phyloP scores from a whole-genome alignment of 1,284 basidiomycete genomes.

The Coniferiporia weirii region DNA sequence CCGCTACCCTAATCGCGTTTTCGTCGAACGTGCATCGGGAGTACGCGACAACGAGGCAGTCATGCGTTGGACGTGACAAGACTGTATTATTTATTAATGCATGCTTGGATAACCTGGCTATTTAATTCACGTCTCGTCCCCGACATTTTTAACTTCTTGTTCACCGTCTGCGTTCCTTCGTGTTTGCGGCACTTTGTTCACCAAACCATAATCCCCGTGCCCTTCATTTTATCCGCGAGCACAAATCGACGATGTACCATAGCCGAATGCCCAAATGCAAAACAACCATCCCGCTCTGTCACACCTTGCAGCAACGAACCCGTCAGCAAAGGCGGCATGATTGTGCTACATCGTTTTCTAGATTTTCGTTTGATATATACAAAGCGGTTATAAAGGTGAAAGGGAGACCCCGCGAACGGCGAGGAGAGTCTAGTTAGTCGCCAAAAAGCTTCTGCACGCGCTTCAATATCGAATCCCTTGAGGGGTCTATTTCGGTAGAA shows the following conservation, averaged over 20 bases:
- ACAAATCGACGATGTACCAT: too few relatives aligned
- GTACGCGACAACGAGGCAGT: constrained; percentile 68
- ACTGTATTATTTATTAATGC: constrained; percentile 19
- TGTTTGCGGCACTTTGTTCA: too few relatives aligned
- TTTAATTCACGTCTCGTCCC: neutral
- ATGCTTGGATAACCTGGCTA: neutral
- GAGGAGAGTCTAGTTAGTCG: constrained; percentile 45
- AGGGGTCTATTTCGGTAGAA: constrained; percentile 63
- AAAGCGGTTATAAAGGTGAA: neutral
- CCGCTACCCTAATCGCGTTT: constrained; percentile 60
- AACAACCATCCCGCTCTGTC: too few relatives aligned
- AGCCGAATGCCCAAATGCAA: too few relatives aligned
- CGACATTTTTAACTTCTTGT: neutral
- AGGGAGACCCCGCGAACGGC: too few relatives aligned
- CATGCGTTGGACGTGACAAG: constrained; percentile 54
- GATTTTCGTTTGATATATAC: too few relatives aligned
- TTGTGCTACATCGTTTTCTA: too few relatives aligned
- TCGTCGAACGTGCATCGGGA: constrained; percentile 59
- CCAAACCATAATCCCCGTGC: too few relatives aligned
- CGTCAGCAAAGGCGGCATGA: too few relatives aligned
- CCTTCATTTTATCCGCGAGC: too few relatives aligned
- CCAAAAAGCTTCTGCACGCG: constrained; percentile 96
- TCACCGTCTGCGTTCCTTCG: too few relatives aligned
- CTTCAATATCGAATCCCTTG: constrained; percentile 95
- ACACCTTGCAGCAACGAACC: too few relatives aligned